phyloP scores from a whole-genome alignment of 148 eudicot species.

The Cornus kousa region DNA sequence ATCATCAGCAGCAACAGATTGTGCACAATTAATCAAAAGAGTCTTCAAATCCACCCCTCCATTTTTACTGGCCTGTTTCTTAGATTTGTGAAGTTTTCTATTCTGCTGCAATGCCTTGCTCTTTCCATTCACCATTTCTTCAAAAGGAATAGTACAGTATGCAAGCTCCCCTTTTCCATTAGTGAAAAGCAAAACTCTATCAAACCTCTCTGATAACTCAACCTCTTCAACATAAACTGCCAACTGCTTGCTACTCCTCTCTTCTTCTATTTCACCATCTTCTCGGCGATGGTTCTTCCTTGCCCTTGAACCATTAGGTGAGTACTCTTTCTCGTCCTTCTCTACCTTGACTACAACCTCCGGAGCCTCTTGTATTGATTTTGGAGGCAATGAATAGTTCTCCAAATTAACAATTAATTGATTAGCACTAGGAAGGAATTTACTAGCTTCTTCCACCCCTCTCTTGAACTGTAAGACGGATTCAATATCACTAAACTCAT shows the following conservation, averaged over 20 bases:
- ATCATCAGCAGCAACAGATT: conserved; percentile 59
- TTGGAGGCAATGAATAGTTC: conserved; percentile 23
- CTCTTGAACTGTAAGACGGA: conserved; percentile 32
- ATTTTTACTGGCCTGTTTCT: conserved; percentile 25
- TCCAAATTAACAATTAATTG: conserved; percentile 23
- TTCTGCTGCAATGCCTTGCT: conserved; percentile 8
- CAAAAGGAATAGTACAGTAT: conserved; percentile 9
- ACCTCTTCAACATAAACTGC: conserved; percentile 43
- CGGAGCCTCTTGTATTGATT: conserved; percentile 9
- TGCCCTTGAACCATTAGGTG: conserved; percentile 24
- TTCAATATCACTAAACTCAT: conserved; percentile 22
- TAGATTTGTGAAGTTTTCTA: conserved; percentile 15
- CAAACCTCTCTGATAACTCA: conserved; percentile 56
- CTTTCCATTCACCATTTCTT: conserved; percentile 7
- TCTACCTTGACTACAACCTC: conserved; percentile 19
- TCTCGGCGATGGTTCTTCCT: conserved; percentile 41
- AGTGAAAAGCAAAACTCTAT: conserved; percentile 44
- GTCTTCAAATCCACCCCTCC: conserved; percentile 46
- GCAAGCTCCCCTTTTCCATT: conserved; percentile 19
- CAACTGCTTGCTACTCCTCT: conserved; percentile 41
- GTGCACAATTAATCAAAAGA: conserved; percentile 52
- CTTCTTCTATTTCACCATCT: conserved; percentile 22
- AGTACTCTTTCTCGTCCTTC: conserved; percentile 21
- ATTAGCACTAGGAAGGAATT: conserved; percentile 26
- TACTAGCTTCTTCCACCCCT: conserved; percentile 43